Evolutionary conservation across 805 yeast species (phyloP), one percentile per base, ranked within the genome.

Genomic region (Myxozyma vanderwaltii): DNA sequence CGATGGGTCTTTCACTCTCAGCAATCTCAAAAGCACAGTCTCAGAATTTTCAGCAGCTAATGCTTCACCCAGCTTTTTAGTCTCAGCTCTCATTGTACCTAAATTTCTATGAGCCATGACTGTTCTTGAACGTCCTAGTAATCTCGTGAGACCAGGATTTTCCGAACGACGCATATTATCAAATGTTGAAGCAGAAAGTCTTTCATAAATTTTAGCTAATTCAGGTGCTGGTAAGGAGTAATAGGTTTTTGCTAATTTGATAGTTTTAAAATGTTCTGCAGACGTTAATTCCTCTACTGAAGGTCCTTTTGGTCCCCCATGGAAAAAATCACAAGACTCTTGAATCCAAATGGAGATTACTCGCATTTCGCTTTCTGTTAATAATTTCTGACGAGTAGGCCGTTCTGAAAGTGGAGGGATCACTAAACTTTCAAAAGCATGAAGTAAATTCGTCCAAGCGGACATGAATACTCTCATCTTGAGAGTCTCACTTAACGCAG

Each of bases 221-320:
- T 76, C 78, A 0, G 70, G 56, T 0, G 75, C 72, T 6, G 78
- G 75, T 50, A 80, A 75, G 58, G 85, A 88, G 67, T 88, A 88
- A 67, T 82, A 83, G 19, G 51, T 39, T 31, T 35, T 8, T 6
- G 64, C 58, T 29, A 51, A 33, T 36, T 39, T 33, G 17, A 62
- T 55, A 5, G 35, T 35, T 23, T 51, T 38, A 46, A 24, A 62
- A 17, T 36, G 51, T 23, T 60, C 65, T 3, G 39, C 35, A 15
- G 33, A 81, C 61, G 84, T 85, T 67, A 89, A 74, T 6, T 81
- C 81, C 61, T 81, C 83, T 31, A 88, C 65, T 0, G 89, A 81
- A 0, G 94, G 94, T 0, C 96, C 96, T 35, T 85, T 86, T 0
- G 96, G 96, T 46, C 81, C 85, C 67, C 88, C 85, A 70, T 89